Percentiles rank a stretch among this genome's conserved stretches.
phyloP scores from a whole-genome alignment of 2,329 filamentous ascomycete species.

The Penicillium sp. region DNA sequence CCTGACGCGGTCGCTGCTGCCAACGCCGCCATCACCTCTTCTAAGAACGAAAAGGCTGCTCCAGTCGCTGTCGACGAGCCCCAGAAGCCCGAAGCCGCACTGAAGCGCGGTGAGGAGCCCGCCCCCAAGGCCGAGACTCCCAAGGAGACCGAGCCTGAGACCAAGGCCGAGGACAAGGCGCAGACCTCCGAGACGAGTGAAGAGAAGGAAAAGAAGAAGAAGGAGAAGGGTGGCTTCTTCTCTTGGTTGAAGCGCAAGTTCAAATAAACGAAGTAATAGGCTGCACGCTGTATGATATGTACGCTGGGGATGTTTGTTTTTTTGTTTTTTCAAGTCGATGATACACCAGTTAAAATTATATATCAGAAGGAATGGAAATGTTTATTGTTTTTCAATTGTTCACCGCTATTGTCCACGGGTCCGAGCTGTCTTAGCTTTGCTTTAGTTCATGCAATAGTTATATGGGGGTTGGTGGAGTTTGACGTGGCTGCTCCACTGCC shows the following conservation, averaged over 20 bases:
- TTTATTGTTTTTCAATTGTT: neutral
- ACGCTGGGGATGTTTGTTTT: conserved; percentile 5
- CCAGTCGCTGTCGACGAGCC: conserved; percentile 14
- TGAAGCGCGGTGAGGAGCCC: conserved; percentile 26
- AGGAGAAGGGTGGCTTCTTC: conserved; percentile 28
- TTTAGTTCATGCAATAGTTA: neutral
- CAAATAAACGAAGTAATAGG: conserved; percentile 17
- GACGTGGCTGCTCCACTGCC: neutral
- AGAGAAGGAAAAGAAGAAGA: conserved; percentile 16
- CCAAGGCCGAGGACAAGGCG: conserved; percentile 11
- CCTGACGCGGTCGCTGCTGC: conserved; percentile 23
- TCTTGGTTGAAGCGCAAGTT: conserved; percentile 34
- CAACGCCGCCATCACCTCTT: conserved; percentile 19
- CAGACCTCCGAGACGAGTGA: conserved; percentile 7
- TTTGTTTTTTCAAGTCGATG: conserved; percentile 8
- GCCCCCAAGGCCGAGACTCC: conserved; percentile 4
- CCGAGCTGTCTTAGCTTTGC: neutral
- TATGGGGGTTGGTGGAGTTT: neutral
- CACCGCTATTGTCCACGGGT: neutral
- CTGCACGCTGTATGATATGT: conserved; percentile 10
- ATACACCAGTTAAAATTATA: conserved; percentile 17
- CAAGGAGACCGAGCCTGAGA: conserved; percentile 9
- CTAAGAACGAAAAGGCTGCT: conserved; percentile 22
- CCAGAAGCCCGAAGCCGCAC: conserved; percentile 25
- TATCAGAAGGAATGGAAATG: conserved; percentile 7